phyloP scores from a whole-genome alignment of 768 basidiomycete genomes.

The Pleurotus salmoneostramineus region DNA sequence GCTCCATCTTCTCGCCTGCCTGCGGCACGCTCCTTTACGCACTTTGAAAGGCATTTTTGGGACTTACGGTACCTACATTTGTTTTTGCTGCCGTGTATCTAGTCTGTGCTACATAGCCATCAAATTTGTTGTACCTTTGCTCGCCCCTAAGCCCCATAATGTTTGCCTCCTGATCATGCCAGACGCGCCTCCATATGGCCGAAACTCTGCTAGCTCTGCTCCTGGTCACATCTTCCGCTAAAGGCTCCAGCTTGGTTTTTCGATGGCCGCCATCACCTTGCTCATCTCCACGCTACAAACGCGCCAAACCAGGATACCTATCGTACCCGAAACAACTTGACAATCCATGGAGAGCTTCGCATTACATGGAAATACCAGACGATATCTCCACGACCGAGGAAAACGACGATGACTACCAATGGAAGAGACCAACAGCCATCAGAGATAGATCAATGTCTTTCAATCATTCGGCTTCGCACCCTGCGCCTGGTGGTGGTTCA shows the following conservation, averaged over 20 bases:
- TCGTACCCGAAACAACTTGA: constrained; percentile 52
- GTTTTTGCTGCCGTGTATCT: neutral
- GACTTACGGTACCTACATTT: neutral
- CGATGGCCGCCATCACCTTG: constrained; percentile 79
- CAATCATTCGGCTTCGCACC: constrained; percentile 38
- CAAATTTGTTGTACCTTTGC: neutral
- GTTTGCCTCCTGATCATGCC: neutral
- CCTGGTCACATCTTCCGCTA: constrained; percentile 81
- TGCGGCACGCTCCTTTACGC: neutral
- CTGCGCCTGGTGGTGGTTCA: constrained; percentile 48
- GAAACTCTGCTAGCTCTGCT: constrained; percentile 78
- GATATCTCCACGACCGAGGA: constrained; percentile 23
- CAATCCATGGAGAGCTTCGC: constrained; percentile 71
- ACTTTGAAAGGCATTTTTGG: neutral
- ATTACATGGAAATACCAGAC: constrained; percentile 32
- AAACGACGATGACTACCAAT: constrained; percentile 56
- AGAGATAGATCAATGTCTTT: constrained; percentile 53
- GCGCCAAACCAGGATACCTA: constrained; percentile 53
- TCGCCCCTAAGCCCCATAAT: neutral
- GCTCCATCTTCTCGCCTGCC: neutral
- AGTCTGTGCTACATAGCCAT: neutral
- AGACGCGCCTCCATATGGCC: constrained; percentile 42
- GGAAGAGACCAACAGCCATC: constrained; percentile 50
- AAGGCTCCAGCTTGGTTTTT: constrained; percentile 74
- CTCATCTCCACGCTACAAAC: constrained; percentile 62